phyloP scores from a whole-genome alignment of 371 early-diverging fungal species.

The Capillidium rhysosporum region DNA sequence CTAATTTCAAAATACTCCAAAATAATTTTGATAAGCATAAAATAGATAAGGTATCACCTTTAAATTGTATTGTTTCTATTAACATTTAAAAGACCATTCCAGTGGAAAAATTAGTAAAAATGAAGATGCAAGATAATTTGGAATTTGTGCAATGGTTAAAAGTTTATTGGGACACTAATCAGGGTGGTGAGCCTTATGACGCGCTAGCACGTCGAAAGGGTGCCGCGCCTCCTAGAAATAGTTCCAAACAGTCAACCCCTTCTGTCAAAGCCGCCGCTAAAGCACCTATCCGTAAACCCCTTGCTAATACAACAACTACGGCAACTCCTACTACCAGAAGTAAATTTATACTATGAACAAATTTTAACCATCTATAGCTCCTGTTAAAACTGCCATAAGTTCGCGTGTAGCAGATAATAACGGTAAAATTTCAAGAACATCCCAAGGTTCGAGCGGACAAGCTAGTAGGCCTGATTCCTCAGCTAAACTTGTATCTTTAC shows the following conservation, averaged over 20 bases:
- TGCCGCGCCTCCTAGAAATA: slow-evolving; percentile 8
- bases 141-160: slow-evolving; percentile 92
- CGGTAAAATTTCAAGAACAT: background rate
- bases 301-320: slow-evolving; percentile 2
- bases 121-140: slow-evolving; percentile 91
- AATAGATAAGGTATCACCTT: slow-evolving; percentile 21
- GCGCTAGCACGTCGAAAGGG: slow-evolving; percentile 54
- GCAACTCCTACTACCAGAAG: background rate
- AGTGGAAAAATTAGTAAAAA: slow-evolving; percentile 67
- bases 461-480: background rate
- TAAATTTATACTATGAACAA: background rate
- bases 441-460: background rate
- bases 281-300: background rate
- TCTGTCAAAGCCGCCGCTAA: no score
- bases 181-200: slow-evolving; percentile 67
- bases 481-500: background rate
- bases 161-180: slow-evolving; percentile 64
- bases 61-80: background rate
- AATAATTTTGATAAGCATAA: slow-evolving; percentile 36
- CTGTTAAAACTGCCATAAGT: background rate
- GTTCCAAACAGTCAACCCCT: slow-evolving; percentile 7
- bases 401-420: background rate
- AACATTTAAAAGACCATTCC: slow-evolving; percentile 36
- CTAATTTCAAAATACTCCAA: slow-evolving; percentile 67
- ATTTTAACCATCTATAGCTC: background rate